Base-by-base conservation (phyloP, 352 stramenopile species). In the Phytophthora brassicae region DNA sequence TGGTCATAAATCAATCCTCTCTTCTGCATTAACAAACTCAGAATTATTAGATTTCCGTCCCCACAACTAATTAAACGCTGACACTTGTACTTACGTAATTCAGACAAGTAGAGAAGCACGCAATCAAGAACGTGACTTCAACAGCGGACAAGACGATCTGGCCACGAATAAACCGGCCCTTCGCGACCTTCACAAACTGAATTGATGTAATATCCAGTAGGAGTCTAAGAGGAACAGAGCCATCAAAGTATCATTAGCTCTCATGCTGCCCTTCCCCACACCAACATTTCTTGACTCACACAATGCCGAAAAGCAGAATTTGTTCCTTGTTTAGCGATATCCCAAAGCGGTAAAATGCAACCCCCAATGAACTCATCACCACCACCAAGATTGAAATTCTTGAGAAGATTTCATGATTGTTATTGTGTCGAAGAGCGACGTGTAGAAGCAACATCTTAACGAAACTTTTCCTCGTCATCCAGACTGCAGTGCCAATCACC, bases 1-100 rank as follows among this genome's bases (percentile, higher is more conserved):
- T 54, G 44, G 55, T 89, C 80, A 39, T 76, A 77, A 24, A 88
- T 72, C 26, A 81, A 31, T 16, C 14, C 60, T 16, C 9, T 50
- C 17, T 65, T 60, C 66, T 74, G 38, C 36, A 22, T 23, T 22
- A 52, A 8, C 3, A 64, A 51, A 20, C n/a, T 0, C 29, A 43
- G 3, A 35, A 6, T 6, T n/a, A 36, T 66, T 43, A 70, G 38
- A 4, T 60, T 16, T 14, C 23, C 58, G 13, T 35, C 36, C 36
- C 33, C 12, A 12, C 11, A 5, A 47, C 43, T 22, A 11, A 24
- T 14, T n/a, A n/a, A n/a, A n/a, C n/a, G 36, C 36, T 23, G 36
- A 50, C 13, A 52, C 7, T 35, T 56, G 13, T 33, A 24, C 47
- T 59, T 54, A 57, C 62, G 16, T 59, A 48, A 39, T 63, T 72